Evolutionary conservation across 257 asterid genomes (phyloP).

Genomic region (Jaltomata sinuosa): DNA sequence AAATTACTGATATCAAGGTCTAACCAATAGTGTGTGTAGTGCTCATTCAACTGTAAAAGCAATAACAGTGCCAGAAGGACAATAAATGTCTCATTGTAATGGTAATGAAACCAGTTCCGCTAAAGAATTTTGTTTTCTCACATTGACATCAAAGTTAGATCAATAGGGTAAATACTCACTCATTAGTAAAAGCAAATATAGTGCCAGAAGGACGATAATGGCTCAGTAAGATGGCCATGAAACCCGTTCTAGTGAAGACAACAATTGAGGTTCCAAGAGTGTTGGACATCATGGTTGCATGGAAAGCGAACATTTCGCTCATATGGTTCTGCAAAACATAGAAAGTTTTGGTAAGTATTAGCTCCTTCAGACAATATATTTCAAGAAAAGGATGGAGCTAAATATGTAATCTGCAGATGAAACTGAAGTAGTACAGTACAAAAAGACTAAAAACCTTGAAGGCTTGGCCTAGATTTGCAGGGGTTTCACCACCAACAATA

Average conservation of each 20-base stretch:
- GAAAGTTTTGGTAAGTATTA: neutral
- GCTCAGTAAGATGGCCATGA: constrained; percentile 91
- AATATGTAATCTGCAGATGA: neutral
- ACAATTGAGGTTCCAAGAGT: constrained; percentile 89
- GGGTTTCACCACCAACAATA: constrained; percentile 56
- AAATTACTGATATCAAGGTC: neutral
- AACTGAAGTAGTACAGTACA: neutral
- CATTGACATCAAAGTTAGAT: neutral
- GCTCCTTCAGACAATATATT: neutral
- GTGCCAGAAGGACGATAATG: constrained; percentile 97
- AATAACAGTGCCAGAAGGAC: neutral
- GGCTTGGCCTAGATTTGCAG: constrained; percentile 75
- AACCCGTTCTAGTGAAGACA: constrained; percentile 91
- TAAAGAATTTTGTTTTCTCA: neutral
- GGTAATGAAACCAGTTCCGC: neutral
- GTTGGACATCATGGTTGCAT: constrained; percentile 96
- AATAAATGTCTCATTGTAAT: neutral
- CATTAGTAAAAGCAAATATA: constrained; percentile 91
- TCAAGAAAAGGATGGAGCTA: neutral
- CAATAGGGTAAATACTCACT: constrained; percentile 40
- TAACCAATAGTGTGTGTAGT: neutral
- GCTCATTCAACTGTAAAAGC: neutral
- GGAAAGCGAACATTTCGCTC: constrained; percentile 99
- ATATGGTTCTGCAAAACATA: constrained; percentile 71
- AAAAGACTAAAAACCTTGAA: constrained; percentile 55